phyloP scores from a whole-genome alignment of 306 rosid genomes.

The Lithocarpus polystachyus region DNA sequence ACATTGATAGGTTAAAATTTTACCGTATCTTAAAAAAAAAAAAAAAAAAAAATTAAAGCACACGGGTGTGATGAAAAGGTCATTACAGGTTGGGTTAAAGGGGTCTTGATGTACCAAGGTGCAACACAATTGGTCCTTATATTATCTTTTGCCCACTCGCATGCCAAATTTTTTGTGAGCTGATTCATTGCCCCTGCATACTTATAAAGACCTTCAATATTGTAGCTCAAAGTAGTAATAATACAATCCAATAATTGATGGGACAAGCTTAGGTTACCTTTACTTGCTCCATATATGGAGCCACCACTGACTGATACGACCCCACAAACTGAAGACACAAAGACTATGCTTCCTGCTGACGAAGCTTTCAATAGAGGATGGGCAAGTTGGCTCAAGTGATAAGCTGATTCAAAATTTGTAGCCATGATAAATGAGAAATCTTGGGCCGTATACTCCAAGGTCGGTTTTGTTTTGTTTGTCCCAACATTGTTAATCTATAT shows the following conservation, averaged over 20 bases:
- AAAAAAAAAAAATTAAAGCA: neutral
- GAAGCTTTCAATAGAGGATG: slow-evolving; percentile 15
- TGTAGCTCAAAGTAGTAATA: too few species aligned
- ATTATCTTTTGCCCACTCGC: slow-evolving; percentile 65
- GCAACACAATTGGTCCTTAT: slow-evolving; percentile 52
- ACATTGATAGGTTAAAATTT: too few species aligned
- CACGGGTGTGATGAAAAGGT: neutral
- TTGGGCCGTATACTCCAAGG: too few species aligned
- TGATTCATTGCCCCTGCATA: slow-evolving; percentile 52
- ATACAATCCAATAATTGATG: too few species aligned
- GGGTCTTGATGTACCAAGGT: slow-evolving; percentile 44
- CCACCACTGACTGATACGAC: neutral
- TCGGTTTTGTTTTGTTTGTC: too few species aligned
- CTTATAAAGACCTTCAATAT: neutral
- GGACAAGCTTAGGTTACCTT: slow-evolving; percentile 21
- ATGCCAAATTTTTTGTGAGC: slow-evolving; percentile 9
- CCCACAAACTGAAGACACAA: slow-evolving; percentile 20
- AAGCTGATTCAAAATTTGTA: too few species aligned
- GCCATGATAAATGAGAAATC: too few species aligned
- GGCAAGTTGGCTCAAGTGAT: too few species aligned
- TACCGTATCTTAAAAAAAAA: too few species aligned
- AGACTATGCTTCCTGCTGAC: slow-evolving; percentile 29
- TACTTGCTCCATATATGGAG: slow-evolving; percentile 31
- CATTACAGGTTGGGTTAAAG: slow-evolving; percentile 12
- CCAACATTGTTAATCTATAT: too few species aligned